A percentile compares a stretch with the other conserved stretches of the same genome.
Conservation (phyloP, 2,329 filamentous ascomycete species). For the Chaetomium strumarium region DNA sequence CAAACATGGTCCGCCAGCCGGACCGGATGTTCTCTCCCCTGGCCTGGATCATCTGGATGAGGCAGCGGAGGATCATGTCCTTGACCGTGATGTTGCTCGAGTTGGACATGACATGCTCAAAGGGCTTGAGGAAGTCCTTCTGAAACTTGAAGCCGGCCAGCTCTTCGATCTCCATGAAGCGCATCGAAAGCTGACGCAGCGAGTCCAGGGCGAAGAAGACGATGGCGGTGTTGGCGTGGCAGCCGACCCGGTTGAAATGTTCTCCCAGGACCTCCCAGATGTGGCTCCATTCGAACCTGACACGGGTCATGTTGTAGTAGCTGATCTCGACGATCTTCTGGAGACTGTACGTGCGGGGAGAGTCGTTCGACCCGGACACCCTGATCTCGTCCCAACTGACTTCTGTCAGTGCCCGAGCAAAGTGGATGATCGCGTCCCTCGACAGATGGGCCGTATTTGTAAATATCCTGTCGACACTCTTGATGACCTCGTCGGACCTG, state of each 20-base stretch:
- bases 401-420: conserved; percentile 84
- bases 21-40: conserved; percentile 94
- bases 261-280: conserved; percentile 98
- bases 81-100: conserved; percentile 88
- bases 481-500: conserved; percentile 86
- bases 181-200: conserved; percentile 90
- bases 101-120: conserved; percentile 95
- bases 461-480: conserved; percentile 91
- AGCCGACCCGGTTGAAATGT: conserved; percentile 97
- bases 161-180: conserved; percentile 98
- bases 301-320: conserved; percentile 99
- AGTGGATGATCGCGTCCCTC: conserved; percentile 91
- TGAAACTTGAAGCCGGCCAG: conserved; percentile 99
- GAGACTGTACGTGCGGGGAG: conserved; percentile 90
- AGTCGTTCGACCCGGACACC: conserved; percentile 92
- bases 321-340: conserved; percentile 98
- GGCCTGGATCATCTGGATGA: conserved; percentile 99
- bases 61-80: conserved; percentile 90
- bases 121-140: conserved; percentile 97
- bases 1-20: conserved; percentile 99
- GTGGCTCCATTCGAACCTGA: conserved; percentile 95
- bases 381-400: conserved; percentile 99
- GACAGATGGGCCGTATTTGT: conserved; percentile 91
- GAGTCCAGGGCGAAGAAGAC: conserved; percentile 98
- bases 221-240: conserved; percentile 91